Base-by-base conservation (phyloP, 2,329 filamentous ascomycete genomes). In the Nemania sp. region DNA sequence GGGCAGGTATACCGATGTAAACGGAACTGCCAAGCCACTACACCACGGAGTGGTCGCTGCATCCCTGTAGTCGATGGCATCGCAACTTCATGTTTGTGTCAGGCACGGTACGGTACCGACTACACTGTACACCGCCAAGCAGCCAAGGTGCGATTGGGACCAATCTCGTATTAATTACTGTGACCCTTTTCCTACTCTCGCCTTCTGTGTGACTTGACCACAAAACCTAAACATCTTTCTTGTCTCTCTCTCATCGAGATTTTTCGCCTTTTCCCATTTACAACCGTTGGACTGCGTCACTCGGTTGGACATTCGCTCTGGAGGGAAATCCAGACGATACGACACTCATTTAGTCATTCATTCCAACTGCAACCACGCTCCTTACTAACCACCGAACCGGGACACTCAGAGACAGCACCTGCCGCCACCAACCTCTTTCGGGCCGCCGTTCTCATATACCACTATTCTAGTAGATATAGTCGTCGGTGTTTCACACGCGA, bases 341-440 rank as follows among this genome's bases (percentile, higher is more conserved):
- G 37, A 54, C 56, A 52, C 49, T 59, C 56, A 15, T 59, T 60
- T 56, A 61, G 34, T 54, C 48, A 37, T 31, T 26, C 39, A 50
- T 49, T 59, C 59, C 62, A 64, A 64, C 60, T 64, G 46, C 42
- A 59, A 50, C 11, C 57, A 64, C 64, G 52, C 56, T 65, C 64
- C 53, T 66, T 66, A 39, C 53, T 40, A 39, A 23, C 37, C 17
- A 28, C 39, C 23, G n/a, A 31, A 12, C 19, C 17, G 40, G 41
- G 22, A 37, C 31, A 23, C 54, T 36, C 24, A 40, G 31, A 19
- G 24, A 54, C 31, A 54, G 49, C 34, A 26, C n/a, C n/a, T n/a
- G 45, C 42, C 15, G 42, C 45, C 49, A 33, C 17, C 60, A 45
- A 52, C 52, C 52, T 52, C 40, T 36, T 42, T 63, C 36, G 42